These are phyloP conservation scores for Eucalyptus cloeziana DNA, from an alignment of 345 rosid genomes.

Conservation along the genomic window DNA sequence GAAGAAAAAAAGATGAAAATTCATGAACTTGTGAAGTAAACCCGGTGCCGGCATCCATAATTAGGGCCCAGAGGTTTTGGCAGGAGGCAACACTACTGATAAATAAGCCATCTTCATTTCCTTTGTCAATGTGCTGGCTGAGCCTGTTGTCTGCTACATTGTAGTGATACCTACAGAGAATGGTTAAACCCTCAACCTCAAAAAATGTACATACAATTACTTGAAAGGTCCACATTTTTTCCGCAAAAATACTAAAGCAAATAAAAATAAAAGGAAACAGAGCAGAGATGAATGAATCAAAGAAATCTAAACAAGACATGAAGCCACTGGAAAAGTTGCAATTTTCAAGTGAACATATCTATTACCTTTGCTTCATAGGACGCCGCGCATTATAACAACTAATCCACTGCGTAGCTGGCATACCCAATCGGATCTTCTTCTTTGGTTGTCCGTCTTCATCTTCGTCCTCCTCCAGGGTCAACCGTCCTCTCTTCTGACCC, in stretches of 20 bases:
- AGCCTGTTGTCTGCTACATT: constrained; percentile 43
- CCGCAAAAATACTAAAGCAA: not conserved
- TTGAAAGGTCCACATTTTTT: not conserved
- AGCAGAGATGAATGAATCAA: not conserved
- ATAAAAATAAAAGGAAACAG: not conserved
- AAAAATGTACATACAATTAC: not conserved
- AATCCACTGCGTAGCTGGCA: constrained; percentile 53
- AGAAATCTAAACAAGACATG: not conserved
- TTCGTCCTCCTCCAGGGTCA: constrained; percentile 27
- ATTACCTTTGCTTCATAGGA: constrained; percentile 52
- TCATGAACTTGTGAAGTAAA: constrained; percentile 38
- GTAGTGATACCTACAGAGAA: constrained; percentile 32
- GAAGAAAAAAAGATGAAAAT: constrained; percentile 28
- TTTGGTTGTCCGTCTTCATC: constrained; percentile 32
- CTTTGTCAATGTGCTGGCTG: constrained; percentile 39
- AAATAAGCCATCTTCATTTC: constrained; percentile 39
- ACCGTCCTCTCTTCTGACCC: constrained; percentile 38
- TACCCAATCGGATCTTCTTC: constrained; percentile 41
- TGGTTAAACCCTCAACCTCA: not conserved
- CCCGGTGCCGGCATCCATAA: constrained; percentile 53
- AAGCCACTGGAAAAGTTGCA: not conserved
- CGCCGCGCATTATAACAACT: constrained; percentile 30
- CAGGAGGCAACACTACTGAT: constrained; percentile 41
- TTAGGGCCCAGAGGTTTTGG: constrained; percentile 47
- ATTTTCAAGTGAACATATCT: not conserved